These are phyloP conservation scores for Soucietia sequanensis DNA, from an alignment of 805 yeast species.

Conservation along the genomic window DNA sequence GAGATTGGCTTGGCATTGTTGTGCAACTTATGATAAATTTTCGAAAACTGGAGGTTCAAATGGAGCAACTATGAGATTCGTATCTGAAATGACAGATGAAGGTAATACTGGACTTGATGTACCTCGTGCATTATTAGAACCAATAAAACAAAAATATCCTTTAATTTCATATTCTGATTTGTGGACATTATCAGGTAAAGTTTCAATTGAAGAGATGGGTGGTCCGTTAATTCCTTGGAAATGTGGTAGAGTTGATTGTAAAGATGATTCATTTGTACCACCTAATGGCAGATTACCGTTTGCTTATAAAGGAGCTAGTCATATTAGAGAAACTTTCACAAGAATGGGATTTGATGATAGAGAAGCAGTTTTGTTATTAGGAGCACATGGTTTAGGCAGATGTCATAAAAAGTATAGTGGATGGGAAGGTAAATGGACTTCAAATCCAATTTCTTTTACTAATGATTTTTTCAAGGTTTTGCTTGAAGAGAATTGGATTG, in stretches of 20 bases:
- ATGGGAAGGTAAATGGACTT: constrained; percentile 90
- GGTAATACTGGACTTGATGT: constrained; percentile 51
- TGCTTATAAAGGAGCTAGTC: constrained; percentile 43
- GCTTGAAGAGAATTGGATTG: constrained; percentile 47
- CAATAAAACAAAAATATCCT: constrained; percentile 55
- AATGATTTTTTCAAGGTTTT: constrained; percentile 60
- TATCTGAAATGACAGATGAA: constrained; percentile 53
- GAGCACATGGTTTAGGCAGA: constrained; percentile 76
- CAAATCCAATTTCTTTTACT: constrained; percentile 68
- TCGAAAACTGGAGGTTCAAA: constrained; percentile 60
- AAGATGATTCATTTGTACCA: constrained; percentile 31
- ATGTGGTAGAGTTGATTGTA: constrained; percentile 46
- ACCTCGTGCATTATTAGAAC: constrained; percentile 57
- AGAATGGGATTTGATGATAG: constrained; percentile 63
- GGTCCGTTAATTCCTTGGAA: constrained; percentile 65
- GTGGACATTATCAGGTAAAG: constrained; percentile 71
- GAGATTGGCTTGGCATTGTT: constrained; percentile 82
- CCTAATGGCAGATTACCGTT: constrained; percentile 52
- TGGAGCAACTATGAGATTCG: constrained; percentile 50
- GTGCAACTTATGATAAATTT: constrained; percentile 74
- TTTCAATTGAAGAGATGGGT: constrained; percentile 59
- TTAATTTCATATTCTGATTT: constrained; percentile 65
- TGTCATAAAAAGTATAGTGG: constrained; percentile 74
- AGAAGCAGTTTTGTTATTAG: constrained; percentile 70
- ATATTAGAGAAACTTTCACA: constrained; percentile 44